These are phyloP conservation scores for Diversispora eburnea DNA, from an alignment of 192 early-diverging fungal species.

Conservation along the genomic window DNA sequence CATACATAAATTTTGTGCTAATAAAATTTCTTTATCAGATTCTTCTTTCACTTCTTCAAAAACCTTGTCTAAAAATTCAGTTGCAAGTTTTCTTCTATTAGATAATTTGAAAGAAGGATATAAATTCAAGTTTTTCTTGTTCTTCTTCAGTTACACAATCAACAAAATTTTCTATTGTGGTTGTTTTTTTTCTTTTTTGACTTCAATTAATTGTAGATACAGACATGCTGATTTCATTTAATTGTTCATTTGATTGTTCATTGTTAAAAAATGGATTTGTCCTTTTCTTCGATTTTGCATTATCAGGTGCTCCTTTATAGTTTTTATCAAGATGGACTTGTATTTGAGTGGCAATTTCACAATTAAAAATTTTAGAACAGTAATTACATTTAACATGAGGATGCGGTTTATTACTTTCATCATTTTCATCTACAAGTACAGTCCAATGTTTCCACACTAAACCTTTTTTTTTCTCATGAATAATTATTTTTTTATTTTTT, in stretches of 20 bases:
- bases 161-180: neutral
- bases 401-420: too few relatives aligned
- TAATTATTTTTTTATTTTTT: too few relatives aligned
- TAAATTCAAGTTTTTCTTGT: neutral
- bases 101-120: conserved; percentile 8
- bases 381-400: too few relatives aligned
- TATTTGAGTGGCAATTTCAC: too few relatives aligned
- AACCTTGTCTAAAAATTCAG: neutral
- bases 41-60: neutral
- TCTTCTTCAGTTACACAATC: neutral
- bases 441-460: too few relatives aligned
- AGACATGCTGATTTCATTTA: neutral
- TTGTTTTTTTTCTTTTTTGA: neutral
- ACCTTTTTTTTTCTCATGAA: too few relatives aligned
- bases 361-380: too few relatives aligned
- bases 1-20: neutral
- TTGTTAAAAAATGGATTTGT: neutral
- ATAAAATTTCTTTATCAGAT: neutral
- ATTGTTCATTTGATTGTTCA: neutral
- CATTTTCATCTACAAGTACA: too few relatives aligned
- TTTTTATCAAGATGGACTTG: too few relatives aligned
- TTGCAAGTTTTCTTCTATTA: neutral
- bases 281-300: neutral
- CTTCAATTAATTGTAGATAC: neutral
- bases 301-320: neutral